These are phyloP conservation scores for Kuraishia piskuri DNA, from an alignment of 805 yeast species.

Conservation along the genomic window DNA sequence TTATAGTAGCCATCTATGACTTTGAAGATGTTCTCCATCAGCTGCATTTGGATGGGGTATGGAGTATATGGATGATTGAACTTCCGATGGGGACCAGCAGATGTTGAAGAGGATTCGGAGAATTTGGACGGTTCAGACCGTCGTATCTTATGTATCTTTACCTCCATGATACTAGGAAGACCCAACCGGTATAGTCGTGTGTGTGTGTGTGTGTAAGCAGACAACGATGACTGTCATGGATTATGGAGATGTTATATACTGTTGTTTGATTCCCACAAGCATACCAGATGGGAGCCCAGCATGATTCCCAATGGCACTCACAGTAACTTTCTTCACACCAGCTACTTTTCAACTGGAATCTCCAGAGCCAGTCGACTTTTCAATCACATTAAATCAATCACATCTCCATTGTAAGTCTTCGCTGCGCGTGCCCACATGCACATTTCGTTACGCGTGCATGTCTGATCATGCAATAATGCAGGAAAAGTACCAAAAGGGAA, in stretches of 20 bases:
- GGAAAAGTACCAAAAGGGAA: too few species aligned
- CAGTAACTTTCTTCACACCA: too few species aligned
- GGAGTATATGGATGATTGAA: conserved; percentile 79
- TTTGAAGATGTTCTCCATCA: conserved; percentile 70
- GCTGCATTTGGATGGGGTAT: conserved; percentile 64
- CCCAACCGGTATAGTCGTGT: neutral
- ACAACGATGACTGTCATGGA: too few species aligned
- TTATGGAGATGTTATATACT: too few species aligned
- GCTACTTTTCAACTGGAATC: too few species aligned
- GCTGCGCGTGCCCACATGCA: neutral
- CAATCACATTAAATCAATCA: neutral
- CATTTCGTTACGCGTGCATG: neutral
- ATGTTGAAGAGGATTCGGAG: neutral
- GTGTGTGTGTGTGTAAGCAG: too few species aligned
- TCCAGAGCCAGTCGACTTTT: neutral
- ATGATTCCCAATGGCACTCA: too few species aligned
- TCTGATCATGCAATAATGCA: neutral
- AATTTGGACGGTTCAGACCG: neutral
- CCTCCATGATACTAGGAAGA: neutral
- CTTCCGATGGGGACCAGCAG: neutral
- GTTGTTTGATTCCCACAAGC: too few species aligned
- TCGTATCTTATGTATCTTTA: neutral
- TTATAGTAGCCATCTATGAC: conserved; percentile 45
- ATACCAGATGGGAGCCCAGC: too few species aligned
- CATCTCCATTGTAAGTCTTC: neutral